Evolutionary conservation across 116 monocot genomes (phyloP), one percentile per base, ranked within the genome.

Genomic region (Iris pallida): DNA sequence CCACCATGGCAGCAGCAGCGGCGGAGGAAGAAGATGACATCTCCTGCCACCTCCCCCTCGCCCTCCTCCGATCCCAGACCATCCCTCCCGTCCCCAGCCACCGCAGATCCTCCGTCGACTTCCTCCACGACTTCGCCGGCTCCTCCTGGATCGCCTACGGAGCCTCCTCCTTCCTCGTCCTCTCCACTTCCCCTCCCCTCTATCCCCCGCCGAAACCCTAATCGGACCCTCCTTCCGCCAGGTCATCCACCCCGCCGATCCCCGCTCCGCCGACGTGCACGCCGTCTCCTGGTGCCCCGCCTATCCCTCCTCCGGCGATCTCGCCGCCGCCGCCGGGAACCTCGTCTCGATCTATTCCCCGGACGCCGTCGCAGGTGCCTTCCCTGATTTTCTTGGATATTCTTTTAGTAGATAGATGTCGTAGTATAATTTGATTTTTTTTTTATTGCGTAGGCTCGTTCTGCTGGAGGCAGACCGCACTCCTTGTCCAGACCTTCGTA

Each of bases 61-160:
- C 68, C 0, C 79, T 92, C 16, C 20, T 74, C 74, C 68, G 68
- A 61, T 72, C 93, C 16, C 83, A 88, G 53, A 43, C 81, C 40
- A 55, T 97, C 19, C 85, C 87, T 12, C 83, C 97, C 7, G 69
- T 87, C 16, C 90, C 93, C n/a, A 90, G 80, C 58, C 81, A 70
- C 68, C 71, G 78, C 49, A 53, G 42, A 9, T 85, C 90, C 20
- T 78, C 97, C 16, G 53, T 90, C 72, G 89, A 89, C 73, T 97
- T 82, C 75, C 78, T 97, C 8, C 75, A 69, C 13, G 92, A 88
- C 57, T 86, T 92, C 76, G 85, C 72, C 16, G 97, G 97, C 30
- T 64, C 79, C 75, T 79, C 97, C 6, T 97, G 92, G 92, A 79
- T 97, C 62, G 92, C 97, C 12, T 90, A 83, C 57, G 92, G 83